phyloP scores from a whole-genome alignment of 805 yeast genomes.

The Candida peoriensis region DNA sequence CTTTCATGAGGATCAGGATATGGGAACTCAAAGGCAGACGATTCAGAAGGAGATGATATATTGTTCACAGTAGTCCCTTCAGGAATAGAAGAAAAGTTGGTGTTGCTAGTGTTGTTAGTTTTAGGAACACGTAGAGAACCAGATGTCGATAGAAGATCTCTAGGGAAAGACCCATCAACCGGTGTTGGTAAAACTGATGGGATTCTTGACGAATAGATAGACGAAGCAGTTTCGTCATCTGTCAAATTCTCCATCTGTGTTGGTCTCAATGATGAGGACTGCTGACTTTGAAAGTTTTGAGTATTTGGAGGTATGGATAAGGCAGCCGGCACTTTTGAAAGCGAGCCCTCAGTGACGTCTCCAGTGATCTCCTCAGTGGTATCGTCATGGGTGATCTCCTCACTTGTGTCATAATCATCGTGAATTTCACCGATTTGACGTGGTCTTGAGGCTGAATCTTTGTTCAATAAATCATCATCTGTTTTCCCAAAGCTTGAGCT shows the following conservation, averaged over 20 bases:
- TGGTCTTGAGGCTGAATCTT: constrained; percentile 1
- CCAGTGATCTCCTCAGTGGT: background rate
- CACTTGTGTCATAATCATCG: no score
- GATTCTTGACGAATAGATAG: constrained; percentile 14
- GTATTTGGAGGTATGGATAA: background rate
- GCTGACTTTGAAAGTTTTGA: background rate
- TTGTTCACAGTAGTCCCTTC: constrained; percentile 8
- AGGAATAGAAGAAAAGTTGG: constrained; percentile 10
- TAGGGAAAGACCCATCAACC: constrained; percentile 10
- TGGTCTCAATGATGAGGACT: background rate
- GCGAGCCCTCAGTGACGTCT: background rate
- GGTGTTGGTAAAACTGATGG: constrained; percentile 19
- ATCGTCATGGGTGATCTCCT: constrained; percentile 1
- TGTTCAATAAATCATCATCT: constrained; percentile 9
- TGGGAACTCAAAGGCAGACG: constrained; percentile 8
- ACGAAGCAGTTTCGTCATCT: constrained; percentile 23
- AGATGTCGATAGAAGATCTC: constrained; percentile 3
- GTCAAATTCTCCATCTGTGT: no score
- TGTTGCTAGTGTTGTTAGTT: no score
- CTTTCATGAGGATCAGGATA: constrained; percentile 21
- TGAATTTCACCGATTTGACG: no score
- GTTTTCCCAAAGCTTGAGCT: constrained; percentile 11
- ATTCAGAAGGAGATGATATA: constrained; percentile 1
- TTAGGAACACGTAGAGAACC: constrained; percentile 1
- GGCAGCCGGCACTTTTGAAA: background rate